These are phyloP conservation scores for Prunus yedoensis DNA, from an alignment of 331 rosid species.

Conservation along the genomic window DNA sequence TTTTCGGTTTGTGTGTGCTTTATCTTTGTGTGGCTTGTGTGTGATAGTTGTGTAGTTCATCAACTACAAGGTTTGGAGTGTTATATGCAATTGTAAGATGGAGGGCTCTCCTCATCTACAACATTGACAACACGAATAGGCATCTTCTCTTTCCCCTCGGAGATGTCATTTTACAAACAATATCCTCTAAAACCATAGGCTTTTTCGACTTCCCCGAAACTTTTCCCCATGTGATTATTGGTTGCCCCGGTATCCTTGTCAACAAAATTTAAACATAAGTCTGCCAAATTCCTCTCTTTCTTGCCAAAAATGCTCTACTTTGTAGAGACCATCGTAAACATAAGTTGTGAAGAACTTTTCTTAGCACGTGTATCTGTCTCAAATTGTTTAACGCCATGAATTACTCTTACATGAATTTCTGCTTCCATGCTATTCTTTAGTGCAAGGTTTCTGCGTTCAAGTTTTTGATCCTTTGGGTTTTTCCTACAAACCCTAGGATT, in stretches of 20 bases:
- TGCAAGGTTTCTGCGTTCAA: conserved; percentile 31
- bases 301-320: conserved; percentile 21
- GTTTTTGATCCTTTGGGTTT: not conserved
- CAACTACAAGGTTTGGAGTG: too few species aligned
- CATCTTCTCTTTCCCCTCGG: conserved; percentile 33
- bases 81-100: conserved; percentile 24
- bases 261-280: conserved; percentile 43
- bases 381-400: not conserved
- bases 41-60: too few species aligned
- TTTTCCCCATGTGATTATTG: not conserved
- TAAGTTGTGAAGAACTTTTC: not conserved
- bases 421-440: conserved; percentile 41
- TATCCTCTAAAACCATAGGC: not conserved
- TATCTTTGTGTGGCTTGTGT: too few species aligned
- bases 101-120: not conserved
- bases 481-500: not conserved
- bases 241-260: conserved; percentile 16
- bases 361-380: not conserved
- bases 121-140: conserved; percentile 23
- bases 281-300: conserved; percentile 38
- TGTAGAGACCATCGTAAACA: conserved; percentile 47
- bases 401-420: conserved; percentile 39
- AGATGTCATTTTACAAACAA: conserved; percentile 28
- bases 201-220: not conserved
- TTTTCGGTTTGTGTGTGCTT: too few species aligned